Base-by-base conservation (phyloP, 352 stramenopile genomes). In the Pythium insidiosum region DNA sequence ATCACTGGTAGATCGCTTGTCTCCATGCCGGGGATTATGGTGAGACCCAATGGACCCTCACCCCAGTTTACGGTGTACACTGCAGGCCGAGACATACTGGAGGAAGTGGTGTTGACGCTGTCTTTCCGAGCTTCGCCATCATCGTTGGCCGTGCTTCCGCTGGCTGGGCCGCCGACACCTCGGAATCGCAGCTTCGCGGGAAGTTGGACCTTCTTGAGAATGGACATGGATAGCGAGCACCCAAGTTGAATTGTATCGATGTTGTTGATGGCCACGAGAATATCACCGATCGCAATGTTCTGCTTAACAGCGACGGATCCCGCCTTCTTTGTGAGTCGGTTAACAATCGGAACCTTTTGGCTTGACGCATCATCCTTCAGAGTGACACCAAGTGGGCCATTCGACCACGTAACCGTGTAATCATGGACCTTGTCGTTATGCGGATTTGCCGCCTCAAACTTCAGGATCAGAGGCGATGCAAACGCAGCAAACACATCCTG, bases 211-310 rank as follows among this genome's bases (percentile, higher is more conserved):
- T 93, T 93, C 57, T 93, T 93, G 18, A 93, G 49, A 42, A 93
- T 89, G 21, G 80, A 93, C 80, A 93, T 93, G 23, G 77, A 89
- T 19, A 93, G 56, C 37, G 80, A 89, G 45, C 80, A 93, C 22
- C 80, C 80, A 23, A 93, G 63, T 55, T 89, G 78, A 47, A 93
- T 89, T 15, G 80, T 93, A 45, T 93, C 80, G 21, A 93, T 93
- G 55, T 93, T 93, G 66, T 93, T 93, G 53, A 93, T 93, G 24
- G 80, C 75, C 35, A 89, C 79, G 11, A 93, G 59, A 16, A 93
- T 70, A 34, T 93, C 80, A 19, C 80, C 80, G 37, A 93, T 93
- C 16, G 71, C 74, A 40, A 93, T 93, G 49, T 93, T 93, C 50
- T 93, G 77, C 54, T 93, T 93, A 13, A 93, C 72, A 21, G 80